Evolutionary conservation across 129 eudicot genomes (phyloP), one percentile per base, ranked within the genome.

Genomic region (Artemisia argyi): DNA sequence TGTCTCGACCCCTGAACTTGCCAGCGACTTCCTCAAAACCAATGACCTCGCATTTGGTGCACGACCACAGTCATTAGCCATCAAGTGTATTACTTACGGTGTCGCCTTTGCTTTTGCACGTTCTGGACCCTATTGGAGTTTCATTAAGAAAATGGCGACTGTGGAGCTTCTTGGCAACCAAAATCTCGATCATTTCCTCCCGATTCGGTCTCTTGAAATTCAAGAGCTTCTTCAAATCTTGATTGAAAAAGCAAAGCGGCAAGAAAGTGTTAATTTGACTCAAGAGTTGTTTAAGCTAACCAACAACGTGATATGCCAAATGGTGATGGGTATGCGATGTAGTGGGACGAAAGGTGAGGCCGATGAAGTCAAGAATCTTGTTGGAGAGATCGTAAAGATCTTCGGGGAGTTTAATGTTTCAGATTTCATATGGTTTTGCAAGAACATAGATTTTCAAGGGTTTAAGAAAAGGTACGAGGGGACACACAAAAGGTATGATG

Each of bases 111-210:
- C 92, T 2, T 87, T 87, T 17, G 83, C 89, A 5, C 92, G 85
- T 11, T 75, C 72, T 15, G 89, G 86, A 0, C 83, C 86, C 0
- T 87, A 87, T 24, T 87, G 92, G 89, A 87, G 81, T 6, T 76
- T 68, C 56, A 73, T 87, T 48, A 87, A 84, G 74, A 87, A 87
- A 51, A 1, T 83, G 59, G 78, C 85, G 14, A 84, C 77, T 0
- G 63, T 61, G 11, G 89, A 87, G 76, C 85, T 87, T 14, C 51
- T 84, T 2, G 84, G 90, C 18, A 61, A 68, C 32, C 74, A 78
- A 1, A 76, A 79, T 54, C 76, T 82, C 26, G 59, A 61, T 56
- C 83, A 79, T 62, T 85, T 85, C 39, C 83, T 76, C 14, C 85
- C 87, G 13, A 66, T 85, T 14, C 49, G 90, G 39, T 67, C 71